A percentile compares a stretch with the other conserved stretches of the same genome.
These are phyloP conservation scores for Aspergillus fijiensis DNA, from an alignment of 2,329 filamentous ascomycete species.

Conservation along the genomic window DNA sequence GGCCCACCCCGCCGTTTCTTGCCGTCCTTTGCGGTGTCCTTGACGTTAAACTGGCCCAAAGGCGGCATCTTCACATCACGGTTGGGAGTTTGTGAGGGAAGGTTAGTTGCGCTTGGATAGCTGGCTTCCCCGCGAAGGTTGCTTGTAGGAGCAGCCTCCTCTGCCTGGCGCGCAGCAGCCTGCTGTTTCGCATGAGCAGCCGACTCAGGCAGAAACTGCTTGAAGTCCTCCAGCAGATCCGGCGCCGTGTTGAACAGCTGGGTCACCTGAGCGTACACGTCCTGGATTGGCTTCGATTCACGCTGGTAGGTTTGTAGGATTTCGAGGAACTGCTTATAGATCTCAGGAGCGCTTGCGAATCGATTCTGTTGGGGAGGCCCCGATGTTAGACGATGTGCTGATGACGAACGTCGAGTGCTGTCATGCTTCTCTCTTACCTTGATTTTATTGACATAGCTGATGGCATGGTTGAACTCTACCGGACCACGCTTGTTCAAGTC, in stretches of 20 bases:
- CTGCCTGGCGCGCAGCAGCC: slow-evolving; percentile 60
- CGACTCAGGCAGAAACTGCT: slow-evolving; percentile 95
- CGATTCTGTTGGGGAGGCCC: slow-evolving; percentile 66
- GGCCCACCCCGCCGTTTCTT: slow-evolving; percentile 77
- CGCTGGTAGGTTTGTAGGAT: slow-evolving; percentile 97
- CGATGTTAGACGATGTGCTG: not conserved
- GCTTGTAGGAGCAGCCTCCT: slow-evolving; percentile 68
- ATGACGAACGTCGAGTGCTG: not conserved
- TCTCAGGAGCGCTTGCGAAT: slow-evolving; percentile 93
- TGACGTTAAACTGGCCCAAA: slow-evolving; percentile 86
- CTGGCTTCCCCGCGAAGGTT: slow-evolving; percentile 58
- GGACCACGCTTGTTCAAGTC: slow-evolving; percentile 81
- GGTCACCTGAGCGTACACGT: slow-evolving; percentile 96
- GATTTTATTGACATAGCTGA: slow-evolving; percentile 99
- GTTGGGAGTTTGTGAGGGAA: slow-evolving; percentile 53
- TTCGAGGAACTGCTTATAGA: slow-evolving; percentile 98
- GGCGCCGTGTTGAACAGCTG: slow-evolving; percentile 89
- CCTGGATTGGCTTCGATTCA: slow-evolving; percentile 96
- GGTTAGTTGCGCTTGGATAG: slow-evolving; percentile 42
- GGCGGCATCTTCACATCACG: slow-evolving; percentile 75
- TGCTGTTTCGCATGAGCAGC: slow-evolving; percentile 67
- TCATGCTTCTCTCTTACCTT: slow-evolving; percentile 63
- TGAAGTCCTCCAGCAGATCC: slow-evolving; percentile 95
- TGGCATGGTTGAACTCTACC: slow-evolving; percentile 98
- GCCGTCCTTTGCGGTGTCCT: slow-evolving; percentile 80